A percentile compares a stretch with the other conserved stretches of the same genome.
phyloP scores from a whole-genome alignment of 225 moss, liverwort and hornwort species.

The Lunularia cruciata region DNA sequence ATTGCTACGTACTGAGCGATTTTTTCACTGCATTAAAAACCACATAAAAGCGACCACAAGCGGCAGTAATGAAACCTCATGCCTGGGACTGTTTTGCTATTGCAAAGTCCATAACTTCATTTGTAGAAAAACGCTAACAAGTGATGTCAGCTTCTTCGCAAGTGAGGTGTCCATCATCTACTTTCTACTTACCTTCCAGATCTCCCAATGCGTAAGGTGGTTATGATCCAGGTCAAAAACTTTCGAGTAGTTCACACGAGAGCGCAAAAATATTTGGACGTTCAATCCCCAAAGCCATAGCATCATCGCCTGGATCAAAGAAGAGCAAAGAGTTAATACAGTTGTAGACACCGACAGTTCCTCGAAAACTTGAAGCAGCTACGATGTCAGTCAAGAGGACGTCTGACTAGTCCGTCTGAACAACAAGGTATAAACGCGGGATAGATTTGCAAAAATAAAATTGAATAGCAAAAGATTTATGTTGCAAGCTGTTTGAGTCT shows the following conservation, averaged over 20 bases:
- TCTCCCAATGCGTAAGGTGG: conserved; percentile 81
- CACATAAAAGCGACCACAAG: too few relatives aligned
- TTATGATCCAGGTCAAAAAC: conserved; percentile 93
- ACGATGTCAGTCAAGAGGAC: background rate
- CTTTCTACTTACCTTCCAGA: conserved; percentile 72
- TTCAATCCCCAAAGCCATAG: conserved; percentile 96
- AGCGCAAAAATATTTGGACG: conserved; percentile 70
- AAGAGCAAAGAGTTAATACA: background rate
- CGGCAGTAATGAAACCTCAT: too few relatives aligned
- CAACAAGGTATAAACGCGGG: background rate
- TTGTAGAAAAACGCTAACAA: too few relatives aligned
- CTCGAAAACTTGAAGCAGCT: background rate
- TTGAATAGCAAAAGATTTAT: too few relatives aligned
- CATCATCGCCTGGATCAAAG: conserved; percentile 78
- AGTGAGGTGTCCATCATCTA: too few relatives aligned
- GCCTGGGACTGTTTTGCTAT: too few relatives aligned
- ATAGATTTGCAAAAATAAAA: too few relatives aligned
- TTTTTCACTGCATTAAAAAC: too few relatives aligned
- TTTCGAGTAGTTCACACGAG: conserved; percentile 72
- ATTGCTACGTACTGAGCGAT: too few relatives aligned
- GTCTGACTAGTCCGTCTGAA: background rate
- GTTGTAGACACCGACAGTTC: background rate
- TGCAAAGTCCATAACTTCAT: too few relatives aligned
- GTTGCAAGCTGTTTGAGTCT: too few relatives aligned
- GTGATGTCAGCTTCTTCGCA: too few relatives aligned